phyloP scores from a whole-genome alignment of 352 stramenopile species.

The Pythium rhizo-oryzae region DNA sequence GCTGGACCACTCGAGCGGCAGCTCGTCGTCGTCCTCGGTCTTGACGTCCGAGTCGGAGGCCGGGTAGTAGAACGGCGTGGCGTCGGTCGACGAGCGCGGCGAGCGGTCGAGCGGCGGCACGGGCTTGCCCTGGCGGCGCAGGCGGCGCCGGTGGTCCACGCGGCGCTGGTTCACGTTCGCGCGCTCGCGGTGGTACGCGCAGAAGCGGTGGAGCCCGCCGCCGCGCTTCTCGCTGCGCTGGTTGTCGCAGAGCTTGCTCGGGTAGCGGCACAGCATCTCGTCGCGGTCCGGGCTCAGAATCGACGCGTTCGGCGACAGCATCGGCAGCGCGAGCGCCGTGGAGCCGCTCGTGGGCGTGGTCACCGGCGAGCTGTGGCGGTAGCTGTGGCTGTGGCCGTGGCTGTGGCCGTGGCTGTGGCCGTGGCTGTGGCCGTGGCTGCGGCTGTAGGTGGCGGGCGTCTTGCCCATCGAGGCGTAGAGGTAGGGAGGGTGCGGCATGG shows the following conservation, averaged over 20 bases:
- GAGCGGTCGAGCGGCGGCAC: constrained; percentile 20
- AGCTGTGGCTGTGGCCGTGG: background rate
- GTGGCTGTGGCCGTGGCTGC: background rate
- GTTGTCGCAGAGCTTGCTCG: constrained; percentile 39
- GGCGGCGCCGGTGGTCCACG: constrained; percentile 30
- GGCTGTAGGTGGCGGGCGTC: background rate
- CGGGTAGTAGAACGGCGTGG: constrained; percentile 2
- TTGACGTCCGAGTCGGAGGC: constrained; percentile 9
- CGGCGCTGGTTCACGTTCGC: constrained; percentile 37
- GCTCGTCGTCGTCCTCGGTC: constrained; percentile 6
- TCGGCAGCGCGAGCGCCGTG: background rate
- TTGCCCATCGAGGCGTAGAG: constrained; percentile 8
- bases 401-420: background rate
- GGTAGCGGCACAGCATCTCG: constrained; percentile 33
- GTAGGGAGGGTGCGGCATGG: background rate
- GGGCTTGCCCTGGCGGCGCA: constrained; percentile 20
- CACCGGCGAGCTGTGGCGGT: background rate
- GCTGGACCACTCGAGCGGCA: constrained; percentile 7
- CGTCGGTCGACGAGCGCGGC: background rate
- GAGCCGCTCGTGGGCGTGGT: background rate
- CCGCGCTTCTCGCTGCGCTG: constrained; percentile 34
- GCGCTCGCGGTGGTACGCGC: constrained; percentile 34
- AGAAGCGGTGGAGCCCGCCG: constrained; percentile 35
- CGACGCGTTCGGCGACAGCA: constrained; percentile 6
- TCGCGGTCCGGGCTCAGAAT: constrained; percentile 20